phyloP scores from a whole-genome alignment of 2,329 filamentous ascomycete genomes.

The Onygena corvina region DNA sequence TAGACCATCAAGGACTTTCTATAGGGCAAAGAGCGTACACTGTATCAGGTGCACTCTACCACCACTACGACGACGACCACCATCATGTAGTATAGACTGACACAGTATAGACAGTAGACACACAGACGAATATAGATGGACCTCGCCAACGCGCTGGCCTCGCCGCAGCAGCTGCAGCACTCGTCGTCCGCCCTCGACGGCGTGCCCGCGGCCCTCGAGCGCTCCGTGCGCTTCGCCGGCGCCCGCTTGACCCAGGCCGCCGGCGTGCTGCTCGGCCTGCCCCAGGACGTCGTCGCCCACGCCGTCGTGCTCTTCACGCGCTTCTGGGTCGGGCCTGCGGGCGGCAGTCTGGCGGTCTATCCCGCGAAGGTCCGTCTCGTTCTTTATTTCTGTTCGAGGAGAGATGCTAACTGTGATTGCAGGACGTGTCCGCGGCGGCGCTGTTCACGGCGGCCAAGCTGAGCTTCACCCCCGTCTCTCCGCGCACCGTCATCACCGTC shows the following conservation, averaged over 20 bases:
- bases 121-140: constrained; percentile 17
- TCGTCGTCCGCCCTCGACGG: constrained; percentile 36
- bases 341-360: constrained; percentile 34
- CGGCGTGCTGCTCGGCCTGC: constrained; percentile 62
- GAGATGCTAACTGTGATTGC: constrained; percentile 9
- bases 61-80: too few relatives aligned
- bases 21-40: too few relatives aligned
- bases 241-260: constrained; percentile 37
- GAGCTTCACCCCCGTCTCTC: constrained; percentile 60
- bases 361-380: constrained; percentile 28
- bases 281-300: constrained; percentile 74
- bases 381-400: background rate
- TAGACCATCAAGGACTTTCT: constrained; percentile 15
- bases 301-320: constrained; percentile 71
- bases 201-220: constrained; percentile 31
- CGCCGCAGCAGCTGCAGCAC: constrained; percentile 33
- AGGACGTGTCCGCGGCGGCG: constrained; percentile 71
- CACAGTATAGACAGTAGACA: too few relatives aligned
- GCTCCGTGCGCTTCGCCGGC: constrained; percentile 35
- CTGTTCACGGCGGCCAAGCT: constrained; percentile 76
- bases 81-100: too few relatives aligned
- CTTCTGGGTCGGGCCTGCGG: constrained; percentile 54
- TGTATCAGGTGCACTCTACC: background rate
- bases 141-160: constrained; percentile 36
- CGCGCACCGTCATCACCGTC: constrained; percentile 70